A percentile compares a stretch with the other conserved stretches of the same genome.
phyloP scores from a whole-genome alignment of 495 filamentous ascomycete species.

The Evernia prunastri region DNA sequence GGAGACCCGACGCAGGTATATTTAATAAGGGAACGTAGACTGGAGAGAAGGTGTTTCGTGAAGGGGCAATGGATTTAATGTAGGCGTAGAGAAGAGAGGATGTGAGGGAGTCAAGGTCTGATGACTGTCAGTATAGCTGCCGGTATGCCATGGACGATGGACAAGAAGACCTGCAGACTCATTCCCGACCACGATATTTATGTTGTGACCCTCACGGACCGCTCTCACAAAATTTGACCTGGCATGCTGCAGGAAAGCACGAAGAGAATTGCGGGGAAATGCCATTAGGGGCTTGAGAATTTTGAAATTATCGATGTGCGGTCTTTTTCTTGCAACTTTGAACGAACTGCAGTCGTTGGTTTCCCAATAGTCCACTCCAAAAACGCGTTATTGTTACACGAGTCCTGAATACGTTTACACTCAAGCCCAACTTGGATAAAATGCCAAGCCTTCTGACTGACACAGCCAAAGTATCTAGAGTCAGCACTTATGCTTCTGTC shows the following conservation, averaged over 20 bases:
- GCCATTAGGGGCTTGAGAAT: constrained; percentile 23
- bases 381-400: too few relatives aligned
- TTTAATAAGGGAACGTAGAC: constrained; percentile 79
- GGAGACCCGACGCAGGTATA: constrained; percentile 60
- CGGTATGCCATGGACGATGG: background rate
- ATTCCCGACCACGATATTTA: constrained; percentile 27
- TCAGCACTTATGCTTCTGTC: too few relatives aligned
- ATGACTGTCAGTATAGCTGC: constrained; percentile 24
- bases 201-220: constrained; percentile 9
- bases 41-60: constrained; percentile 37
- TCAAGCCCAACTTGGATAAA: too few relatives aligned
- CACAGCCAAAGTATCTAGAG: too few relatives aligned
- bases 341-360: too few relatives aligned
- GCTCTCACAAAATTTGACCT: constrained; percentile 15
- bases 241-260: constrained; percentile 22
- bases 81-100: constrained; percentile 82
- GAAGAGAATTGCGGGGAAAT: constrained; percentile 24
- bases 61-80: constrained; percentile 52
- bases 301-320: too few relatives aligned
- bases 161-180: constrained; percentile 25
- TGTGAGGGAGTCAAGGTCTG: constrained; percentile 89
- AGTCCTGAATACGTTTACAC: too few relatives aligned
- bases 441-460: too few relatives aligned
- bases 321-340: too few relatives aligned
- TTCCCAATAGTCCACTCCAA: too few relatives aligned